Evolutionary conservation across 352 stramenopile species (phyloP), one percentile per base, ranked within the genome.

Genomic region (Blastocystis sp.): DNA sequence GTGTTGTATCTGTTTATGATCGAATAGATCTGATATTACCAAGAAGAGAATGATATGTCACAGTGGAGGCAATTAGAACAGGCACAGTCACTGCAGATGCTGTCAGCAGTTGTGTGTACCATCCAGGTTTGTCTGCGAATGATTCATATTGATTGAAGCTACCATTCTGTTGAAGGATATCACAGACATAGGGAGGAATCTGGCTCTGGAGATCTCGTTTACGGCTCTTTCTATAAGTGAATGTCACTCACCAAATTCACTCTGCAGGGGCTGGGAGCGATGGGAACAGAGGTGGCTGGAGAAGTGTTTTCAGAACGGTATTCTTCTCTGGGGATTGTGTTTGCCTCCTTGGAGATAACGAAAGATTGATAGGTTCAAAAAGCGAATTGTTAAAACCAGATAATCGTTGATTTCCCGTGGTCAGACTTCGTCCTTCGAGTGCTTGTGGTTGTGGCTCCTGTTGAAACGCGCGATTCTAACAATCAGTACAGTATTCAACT

Each of bases 101-200:
- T 14, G 9, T 43, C 4, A 43, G n/a, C 1, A 83, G 71, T 5
- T 43, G 46, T 37, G n/a, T 83, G n/a, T 65, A 65, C 49, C 49
- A 83, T 4, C 16, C 12, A 24, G 71, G 71, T 16, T 51, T 51
- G n/a, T 66, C 71, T 37, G 5, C n/a, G 49, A 67, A n/a, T 52
- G 65, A 49, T 43, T 73, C 39, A 9, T 9, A 46, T 46, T 9
- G 12, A 61, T 32, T 12, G 12, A 61, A 14, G 12, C 12, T 7
- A 61, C 54, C 54, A 32, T 32, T 61, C 29, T 74, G 63, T 35
- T 66, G 71, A 9, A 83, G 27, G 7, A 43, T 59, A 21, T 83
- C 71, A 56, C 71, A 54, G 32, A 83, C 42, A 56, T 83, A 83
- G 3, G n/a, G 16, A 19, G 71, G 71, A 21, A 83, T 63, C 43